Evolutionary conservation across 192 early-diverging fungal species (phyloP).

Genomic region (Gigaspora rosea): DNA sequence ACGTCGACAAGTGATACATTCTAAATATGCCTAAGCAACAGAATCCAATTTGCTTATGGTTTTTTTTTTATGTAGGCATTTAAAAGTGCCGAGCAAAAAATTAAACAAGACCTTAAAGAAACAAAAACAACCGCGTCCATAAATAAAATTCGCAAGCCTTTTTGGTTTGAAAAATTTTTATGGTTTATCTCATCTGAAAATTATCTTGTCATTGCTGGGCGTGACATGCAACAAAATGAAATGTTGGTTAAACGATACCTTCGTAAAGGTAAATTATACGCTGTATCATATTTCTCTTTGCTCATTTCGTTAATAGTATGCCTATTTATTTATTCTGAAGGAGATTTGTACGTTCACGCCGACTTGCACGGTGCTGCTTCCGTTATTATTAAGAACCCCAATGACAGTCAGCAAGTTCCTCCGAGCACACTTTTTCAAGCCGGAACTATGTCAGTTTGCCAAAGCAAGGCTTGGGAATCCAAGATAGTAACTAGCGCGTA

Average conservation of each 20-base stretch:
- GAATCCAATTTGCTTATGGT: not conserved
- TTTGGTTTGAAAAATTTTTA: slow-evolving; percentile 98
- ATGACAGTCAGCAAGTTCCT: slow-evolving; percentile 66
- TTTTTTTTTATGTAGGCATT: slow-evolving; percentile 55
- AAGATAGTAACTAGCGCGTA: slow-evolving; percentile 94
- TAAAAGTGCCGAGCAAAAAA: slow-evolving; percentile 90
- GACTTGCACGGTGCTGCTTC: slow-evolving; percentile 91
- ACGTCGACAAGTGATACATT: not conserved
- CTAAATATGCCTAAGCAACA: not conserved
- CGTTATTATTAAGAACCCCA: slow-evolving; percentile 85
- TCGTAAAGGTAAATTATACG: slow-evolving; percentile 41
- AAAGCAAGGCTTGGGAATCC: slow-evolving; percentile 95
- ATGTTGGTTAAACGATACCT: slow-evolving; percentile 77
- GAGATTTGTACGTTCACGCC: slow-evolving; percentile 90
- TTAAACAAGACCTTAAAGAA: slow-evolving; percentile 75
- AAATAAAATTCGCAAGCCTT: slow-evolving; percentile 84
- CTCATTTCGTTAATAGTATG: slow-evolving; percentile 40
- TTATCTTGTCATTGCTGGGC: slow-evolving; percentile 89
- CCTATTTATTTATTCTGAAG: slow-evolving; percentile 32
- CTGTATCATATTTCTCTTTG: not conserved
- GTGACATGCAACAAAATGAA: slow-evolving; percentile 94
- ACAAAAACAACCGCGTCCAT: slow-evolving; percentile 76
- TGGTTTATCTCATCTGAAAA: slow-evolving; percentile 96
- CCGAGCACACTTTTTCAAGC: slow-evolving; percentile 93
- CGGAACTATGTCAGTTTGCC: slow-evolving; percentile 91